Conservation (phyloP, 2,329 filamentous ascomycete species). For the Fusarium albidum region DNA sequence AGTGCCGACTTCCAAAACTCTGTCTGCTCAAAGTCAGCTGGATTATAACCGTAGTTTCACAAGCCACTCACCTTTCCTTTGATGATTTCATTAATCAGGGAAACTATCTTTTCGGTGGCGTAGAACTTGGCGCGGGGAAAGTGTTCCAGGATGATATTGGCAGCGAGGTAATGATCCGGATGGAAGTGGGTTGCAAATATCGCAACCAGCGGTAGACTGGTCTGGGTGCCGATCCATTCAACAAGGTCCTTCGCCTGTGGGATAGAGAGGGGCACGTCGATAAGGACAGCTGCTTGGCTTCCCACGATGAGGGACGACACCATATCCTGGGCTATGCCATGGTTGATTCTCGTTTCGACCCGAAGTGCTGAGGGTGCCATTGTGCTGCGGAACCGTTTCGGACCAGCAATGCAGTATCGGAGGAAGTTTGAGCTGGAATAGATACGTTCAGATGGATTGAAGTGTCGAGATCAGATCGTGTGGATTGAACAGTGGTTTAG, state of each 20-base stretch:
- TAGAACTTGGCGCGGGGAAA: not conserved
- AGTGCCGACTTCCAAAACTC: not conserved
- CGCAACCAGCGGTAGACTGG: not conserved
- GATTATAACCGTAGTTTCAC: too few species aligned
- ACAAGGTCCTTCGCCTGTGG: not conserved
- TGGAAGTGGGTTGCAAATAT: not conserved
- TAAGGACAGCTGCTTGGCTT: not conserved
- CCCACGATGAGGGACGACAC: not conserved
- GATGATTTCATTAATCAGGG: not conserved
- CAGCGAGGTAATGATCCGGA: slow-evolving; percentile 1
- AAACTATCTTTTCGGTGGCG: not conserved
- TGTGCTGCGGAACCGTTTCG: too few species aligned
- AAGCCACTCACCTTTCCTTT: not conserved
- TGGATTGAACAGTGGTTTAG: too few species aligned
- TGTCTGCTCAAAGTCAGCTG: not conserved
- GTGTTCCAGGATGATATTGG: not conserved
- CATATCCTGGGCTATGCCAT: not conserved
- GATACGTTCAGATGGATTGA: too few species aligned
- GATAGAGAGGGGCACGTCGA: not conserved
- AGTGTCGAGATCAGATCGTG: too few species aligned
- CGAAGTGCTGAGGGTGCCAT: too few species aligned
- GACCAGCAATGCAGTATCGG: too few species aligned
- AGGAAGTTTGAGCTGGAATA: too few species aligned
- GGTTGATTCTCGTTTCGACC: not conserved
- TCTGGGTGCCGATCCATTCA: not conserved